These are phyloP conservation scores for Pittosporum tobira DNA, from an alignment of 129 eudicot genomes.

Conservation along the genomic window DNA sequence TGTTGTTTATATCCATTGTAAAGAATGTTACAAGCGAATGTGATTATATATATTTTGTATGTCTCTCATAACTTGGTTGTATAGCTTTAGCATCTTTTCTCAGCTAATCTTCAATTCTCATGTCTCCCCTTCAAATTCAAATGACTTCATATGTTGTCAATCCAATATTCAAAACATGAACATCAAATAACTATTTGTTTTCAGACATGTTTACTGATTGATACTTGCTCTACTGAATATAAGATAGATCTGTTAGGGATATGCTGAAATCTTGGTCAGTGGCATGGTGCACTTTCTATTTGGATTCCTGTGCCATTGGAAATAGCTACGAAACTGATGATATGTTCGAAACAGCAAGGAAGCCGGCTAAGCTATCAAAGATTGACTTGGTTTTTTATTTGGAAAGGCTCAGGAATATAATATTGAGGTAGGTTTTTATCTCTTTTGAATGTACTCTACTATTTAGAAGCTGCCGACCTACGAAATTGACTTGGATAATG, in stretches of 20 bases:
- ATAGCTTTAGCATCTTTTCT: neutral
- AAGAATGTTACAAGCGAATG: neutral
- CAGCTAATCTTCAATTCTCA: neutral
- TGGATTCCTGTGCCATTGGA: constrained; percentile 2
- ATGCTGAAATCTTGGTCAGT: neutral
- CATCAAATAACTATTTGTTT: too few relatives aligned
- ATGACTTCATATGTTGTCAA: neutral
- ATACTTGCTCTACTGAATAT: neutral
- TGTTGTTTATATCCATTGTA: neutral
- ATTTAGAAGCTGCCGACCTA: constrained; percentile 16
- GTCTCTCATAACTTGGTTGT: neutral
- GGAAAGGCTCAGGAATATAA: neutral
- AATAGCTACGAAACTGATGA: constrained; percentile 11
- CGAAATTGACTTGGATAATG: constrained; percentile 10
- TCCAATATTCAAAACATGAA: neutral
- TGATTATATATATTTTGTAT: neutral
- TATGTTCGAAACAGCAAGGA: neutral
- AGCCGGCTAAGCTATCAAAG: constrained; percentile 6
- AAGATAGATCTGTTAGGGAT: neutral
- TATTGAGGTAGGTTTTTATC: neutral
- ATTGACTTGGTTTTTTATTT: constrained; percentile 8
- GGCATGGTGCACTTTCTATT: constrained; percentile 8
- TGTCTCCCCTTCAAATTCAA: neutral
- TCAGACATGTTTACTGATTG: neutral
- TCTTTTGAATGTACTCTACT: neutral